Base-by-base conservation (phyloP, 495 filamentous ascomycete species). In the Chaetomium cochliodes region DNA sequence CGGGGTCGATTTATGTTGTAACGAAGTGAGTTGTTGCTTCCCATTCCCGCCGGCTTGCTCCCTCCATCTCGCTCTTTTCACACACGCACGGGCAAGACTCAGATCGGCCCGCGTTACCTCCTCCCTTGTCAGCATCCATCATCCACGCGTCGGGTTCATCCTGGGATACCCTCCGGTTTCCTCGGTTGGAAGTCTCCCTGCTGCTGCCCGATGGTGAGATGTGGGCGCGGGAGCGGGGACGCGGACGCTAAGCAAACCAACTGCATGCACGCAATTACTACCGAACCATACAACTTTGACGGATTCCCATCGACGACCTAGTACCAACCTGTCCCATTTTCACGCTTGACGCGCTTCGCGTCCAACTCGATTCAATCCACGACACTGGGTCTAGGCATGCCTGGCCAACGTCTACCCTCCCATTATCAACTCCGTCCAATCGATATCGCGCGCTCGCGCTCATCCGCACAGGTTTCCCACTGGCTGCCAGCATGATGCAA, bases 211-310 rank as follows among this genome's bases (percentile, higher is more conserved):
- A 59, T 33, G 18, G 1, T 22, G 5, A 8, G 46, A 50, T 58
- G 57, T 60, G 42, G 6, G 33, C 13, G 25, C 57, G 26, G 23
- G 23, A 22, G 57, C 57, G 57, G 44, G 26, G 25, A 15, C 28
- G 28, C 52, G 33, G 55, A 58, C 28, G 28, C 52, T 28, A 55
- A 12, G 1, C 30, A 18, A 58, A 46, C 44, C 58, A 60, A 51
- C 58, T 37, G 20, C n/a, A 50, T 50, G 12, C 18, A 12, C 18
- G 33, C 42, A 26, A 37, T 22, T 5, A 20, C 26, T 33, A 6
- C 39, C 56, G 37, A 46, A 9, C 37, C 20, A 46, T 20, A 15
- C 39, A 46, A 22, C 33, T 15, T 20, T 7, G 20, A 11, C 28
- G 8, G 20, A 56, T 39, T 25, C 33, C 3, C 20, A 23, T 58